Base-by-base conservation (phyloP, 345 rosid genomes). In the Linum lewisii region DNA sequence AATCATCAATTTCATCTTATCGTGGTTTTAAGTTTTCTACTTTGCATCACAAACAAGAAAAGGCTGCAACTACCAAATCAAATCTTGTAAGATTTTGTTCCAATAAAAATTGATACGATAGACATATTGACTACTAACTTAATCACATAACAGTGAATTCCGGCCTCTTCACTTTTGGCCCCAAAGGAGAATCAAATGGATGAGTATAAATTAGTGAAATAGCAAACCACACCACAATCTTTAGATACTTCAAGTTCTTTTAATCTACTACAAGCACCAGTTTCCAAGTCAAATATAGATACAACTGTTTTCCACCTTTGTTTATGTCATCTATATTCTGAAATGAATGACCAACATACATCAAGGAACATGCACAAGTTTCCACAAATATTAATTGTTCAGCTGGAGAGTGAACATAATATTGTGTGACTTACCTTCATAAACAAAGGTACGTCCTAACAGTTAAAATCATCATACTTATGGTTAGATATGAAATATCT, bases 171-270 rank as follows among this genome's bases (percentile, higher is more conserved):
- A n/a, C n/a, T n/a, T n/a, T n/a, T n/a, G n/a, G n/a, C n/a, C n/a
- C n/a, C n/a, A n/a, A n/a, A n/a, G 10, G 7, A 14, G 42, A 38
- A 60, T 13, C 53, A n/a, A 54, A n/a, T n/a, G n/a, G n/a, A n/a
- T n/a, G n/a, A n/a, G n/a, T n/a, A n/a, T n/a, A 1, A 58, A 63
- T 44, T 67, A 65, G 36, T 18, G 22, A 21, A 62, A 59, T 50
- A 61, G 82, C 84, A 64, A 52, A 93, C 99, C 88, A 93, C 96
- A 11, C 95, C 94, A 51, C 97, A 93, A 60, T 93, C 99, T 70
- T 89, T 95, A 76, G 96, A 76, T 74, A 93, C 88, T 77, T 77
- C 86, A 59, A 93, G 92, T 63, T 89, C 96, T 82, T 85, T 93
- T 60, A 87, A 87, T 60, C 95, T 85, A 66, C 80, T 87, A 58